phyloP scores from a whole-genome alignment of 2,329 filamentous ascomycete species.

The Trichoderma citrinoviride region DNA sequence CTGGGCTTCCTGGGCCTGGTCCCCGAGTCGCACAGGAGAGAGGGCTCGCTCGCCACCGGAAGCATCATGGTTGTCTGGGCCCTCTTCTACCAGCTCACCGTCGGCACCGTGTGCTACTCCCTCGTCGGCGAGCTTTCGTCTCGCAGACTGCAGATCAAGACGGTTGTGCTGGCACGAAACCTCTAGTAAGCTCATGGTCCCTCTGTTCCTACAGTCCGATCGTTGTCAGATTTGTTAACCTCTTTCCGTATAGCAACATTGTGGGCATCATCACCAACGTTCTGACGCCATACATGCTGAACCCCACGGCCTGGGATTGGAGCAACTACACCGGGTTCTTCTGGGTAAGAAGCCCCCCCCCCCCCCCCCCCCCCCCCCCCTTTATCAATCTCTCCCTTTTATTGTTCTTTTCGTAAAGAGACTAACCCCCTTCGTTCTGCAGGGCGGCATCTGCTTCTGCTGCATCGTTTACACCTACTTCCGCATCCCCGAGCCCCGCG shows the following conservation, averaged over 20 bases:
- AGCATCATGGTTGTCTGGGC: conserved; percentile 82
- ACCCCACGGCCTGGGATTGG: conserved; percentile 85
- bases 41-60: conserved; percentile 74
- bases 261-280: conserved; percentile 79
- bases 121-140: conserved; percentile 83
- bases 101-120: conserved; percentile 87
- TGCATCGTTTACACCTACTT: conserved; percentile 71
- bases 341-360: conserved; percentile 58
- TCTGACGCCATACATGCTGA: conserved; percentile 89
- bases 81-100: conserved; percentile 78
- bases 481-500: conserved; percentile 66
- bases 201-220: no score
- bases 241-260: conserved; percentile 56
- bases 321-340: conserved; percentile 85
- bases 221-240: background rate
- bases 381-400: background rate
- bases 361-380: no score
- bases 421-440: conserved; percentile 12
- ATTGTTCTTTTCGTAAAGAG: background rate
- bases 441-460: conserved; percentile 72
- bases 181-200: conserved; percentile 56
- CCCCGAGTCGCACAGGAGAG: conserved; percentile 54
- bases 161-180: conserved; percentile 80
- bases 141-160: conserved; percentile 83
- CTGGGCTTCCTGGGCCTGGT: conserved; percentile 82